Evolutionary conservation across 768 basidiomycete species (phyloP), one percentile per base, ranked within the genome.

Genomic region (Roridomyces roridus): DNA sequence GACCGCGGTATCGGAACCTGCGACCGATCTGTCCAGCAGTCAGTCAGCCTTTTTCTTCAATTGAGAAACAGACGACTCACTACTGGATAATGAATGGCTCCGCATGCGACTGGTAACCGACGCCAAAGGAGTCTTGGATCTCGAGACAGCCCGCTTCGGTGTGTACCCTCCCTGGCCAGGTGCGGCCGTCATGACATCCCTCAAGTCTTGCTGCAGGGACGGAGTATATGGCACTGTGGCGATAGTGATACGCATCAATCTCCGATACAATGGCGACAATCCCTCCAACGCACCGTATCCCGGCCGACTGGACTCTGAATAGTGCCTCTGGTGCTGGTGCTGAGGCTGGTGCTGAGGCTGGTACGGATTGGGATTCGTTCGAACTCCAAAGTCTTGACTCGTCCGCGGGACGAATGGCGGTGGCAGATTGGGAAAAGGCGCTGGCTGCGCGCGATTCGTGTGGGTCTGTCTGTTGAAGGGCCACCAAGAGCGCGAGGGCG

Each of bases 41-140:
- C 23, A 43, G 9, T 15, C 7, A 12, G 24, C 25, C 21, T 20
- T 12, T n/a, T 4, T 5, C n/a, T 37, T 36, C 29, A 21, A 10
- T 40, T 20, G 6, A n/a, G 25, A 20, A 36, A 25, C 18, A 40
- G 21, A 9, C 39, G 24, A 46, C 52, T 39, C 31, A 46, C 52
- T 46, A 37, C 44, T 41, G 18, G 52, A 54, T 6, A 46, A 28
- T 11, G 52, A 54, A n/a, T 20, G 24, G 35, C 52, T 40, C 28
- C 52, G 52, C 37, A 43, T 45, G 15, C 51, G 44, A 24, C 43
- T 44, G 18, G 43, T 24, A 25, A 36, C 45, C 42, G 42, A 44
- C 24, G 14, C 35, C 24, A 35, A 23, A 10, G 51, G 51, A 23
- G 51, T 34, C 39, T 17, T 23, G 11, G 18, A 23, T 23, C 39